Conservation (phyloP, 2,329 filamentous ascomycete species). For the Zopfia rhizophila region DNA sequence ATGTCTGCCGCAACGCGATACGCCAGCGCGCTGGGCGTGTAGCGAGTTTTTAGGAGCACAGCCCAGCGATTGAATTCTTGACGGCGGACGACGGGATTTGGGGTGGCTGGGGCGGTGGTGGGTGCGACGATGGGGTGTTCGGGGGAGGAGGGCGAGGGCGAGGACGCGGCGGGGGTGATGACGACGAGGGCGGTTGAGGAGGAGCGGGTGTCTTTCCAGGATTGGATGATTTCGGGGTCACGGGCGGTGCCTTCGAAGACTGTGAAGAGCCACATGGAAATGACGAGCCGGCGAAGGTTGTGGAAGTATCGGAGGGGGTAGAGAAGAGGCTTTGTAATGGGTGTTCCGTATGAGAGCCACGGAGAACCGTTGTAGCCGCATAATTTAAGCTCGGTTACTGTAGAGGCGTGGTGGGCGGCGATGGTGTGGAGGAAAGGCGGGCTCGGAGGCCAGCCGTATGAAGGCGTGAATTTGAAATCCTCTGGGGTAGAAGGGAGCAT, state of each 20-base stretch:
- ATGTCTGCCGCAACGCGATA: conserved; percentile 53
- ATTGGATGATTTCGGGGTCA: conserved; percentile 57
- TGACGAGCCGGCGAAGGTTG: conserved; percentile 53
- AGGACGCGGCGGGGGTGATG: conserved; percentile 41
- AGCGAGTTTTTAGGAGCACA: conserved; percentile 53
- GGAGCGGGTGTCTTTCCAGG: conserved; percentile 55
- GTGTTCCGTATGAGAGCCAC: conserved; percentile 50
- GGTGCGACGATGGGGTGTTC: conserved; percentile 34
- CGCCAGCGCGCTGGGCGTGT: conserved; percentile 53
- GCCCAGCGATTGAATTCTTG: conserved; percentile 53
- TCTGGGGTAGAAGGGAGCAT: conserved; percentile 19
- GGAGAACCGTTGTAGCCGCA: conserved; percentile 59
- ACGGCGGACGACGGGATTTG: conserved; percentile 23
- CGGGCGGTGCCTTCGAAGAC: conserved; percentile 50
- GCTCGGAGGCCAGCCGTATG: conserved; percentile 53
- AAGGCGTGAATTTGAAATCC: conserved; percentile 45
- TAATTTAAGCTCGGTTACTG: conserved; percentile 58
- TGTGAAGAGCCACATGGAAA: conserved; percentile 56
- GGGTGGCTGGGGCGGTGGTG: conserved; percentile 37
- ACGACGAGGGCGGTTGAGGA: conserved; percentile 53
- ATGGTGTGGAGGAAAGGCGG: conserved; percentile 56
- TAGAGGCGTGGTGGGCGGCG: conserved; percentile 52
- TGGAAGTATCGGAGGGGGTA: conserved; percentile 54
- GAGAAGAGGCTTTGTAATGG: conserved; percentile 52
- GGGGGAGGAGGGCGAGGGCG: conserved; percentile 27